Base-by-base conservation (phyloP, 805 yeast species). In the Sungouiella blattae region DNA sequence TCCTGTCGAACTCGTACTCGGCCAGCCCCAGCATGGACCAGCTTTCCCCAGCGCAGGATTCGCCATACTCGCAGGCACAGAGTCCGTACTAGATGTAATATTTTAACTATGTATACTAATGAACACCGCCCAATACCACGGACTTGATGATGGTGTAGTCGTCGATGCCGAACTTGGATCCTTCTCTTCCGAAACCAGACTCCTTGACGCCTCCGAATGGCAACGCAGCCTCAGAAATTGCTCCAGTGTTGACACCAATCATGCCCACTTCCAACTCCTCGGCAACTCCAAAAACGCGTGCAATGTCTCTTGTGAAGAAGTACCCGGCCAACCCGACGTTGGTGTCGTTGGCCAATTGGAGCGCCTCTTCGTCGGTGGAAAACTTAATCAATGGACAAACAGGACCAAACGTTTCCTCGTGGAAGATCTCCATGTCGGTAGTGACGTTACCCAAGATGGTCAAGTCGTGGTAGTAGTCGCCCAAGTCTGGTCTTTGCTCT, bases 361-460 rank as follows among this genome's bases (percentile, higher is more conserved):
- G 32, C 4, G 76, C 89, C 53, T 82, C 85, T 29, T 78, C 81
- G 31, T 76, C 83, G n/a, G 78, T 57, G 26, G 58, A 55, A 53
- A 85, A 85, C 51, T 73, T 75, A 53, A 82, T 73, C 33, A 86
- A 58, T 1, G 87, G 85, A 13, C 85, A 85, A 12, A 85, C 67
- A 2, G 94, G 94, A 2, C 93, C 94, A 56, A 85, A 85, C 2
- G 89, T 83, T 57, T 85, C 94, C 47, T 83, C 88, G n/a, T 57
- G 46, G 46, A 73, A 67, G 22, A 84, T 75, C 27, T 56, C 44
- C 77, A 84, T 83, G 14, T 67, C 68, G 2, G 63, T 55, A 32
- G 78, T 75, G 30, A 78, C 83, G 40, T 76, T 73, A n/a, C 75
- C 67, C 33, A 85, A 55, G 11, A 85, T 69, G 0, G 94, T 85